Base-by-base conservation (phyloP, 805 yeast species). In the Starmera amethionina region DNA sequence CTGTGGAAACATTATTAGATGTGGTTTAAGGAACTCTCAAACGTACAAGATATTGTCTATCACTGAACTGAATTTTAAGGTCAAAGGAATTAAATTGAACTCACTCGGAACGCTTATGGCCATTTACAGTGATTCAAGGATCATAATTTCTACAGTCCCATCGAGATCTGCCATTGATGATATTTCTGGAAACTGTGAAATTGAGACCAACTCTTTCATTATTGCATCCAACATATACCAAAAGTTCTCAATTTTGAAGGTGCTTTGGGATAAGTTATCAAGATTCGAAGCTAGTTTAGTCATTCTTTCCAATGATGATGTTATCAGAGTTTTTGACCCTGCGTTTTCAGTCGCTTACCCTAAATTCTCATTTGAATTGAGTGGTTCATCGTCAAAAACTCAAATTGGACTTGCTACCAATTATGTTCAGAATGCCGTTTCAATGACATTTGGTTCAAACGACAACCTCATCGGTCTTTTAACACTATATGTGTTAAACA, bases 401-500 rank as follows among this genome's bases (percentile, higher is more conserved):
- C 41, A 42, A 32, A 39, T 46, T 30, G 50, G 61, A 10, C 19
- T 50, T n/a, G 46, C 52, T 8, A 34, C 44, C 1, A 49, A 52
- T 36, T 42, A 42, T 10, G 45, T 50, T 29, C 42, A 39, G 14
- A 44, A 46, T 32, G 55, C 57, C 5, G 46, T 49, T 3, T 45
- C 52, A 2, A 56, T 59, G 14, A 27, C 55, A 11, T 51, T 57
- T 37, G 58, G 59, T 0, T 44, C 52, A 4, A 30, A 42, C 15
- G 15, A 39, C 0, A 33, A 43, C 2, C 38, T 54, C 2, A 29
- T 48, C 5, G 80, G 79, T 11, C 65, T 68, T 3, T 49, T 81
- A 39, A 69, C 83, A 0, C 58, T 82, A 16, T 77, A 72, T 49
- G 52, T 79, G 8, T 49, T 77, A 39, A 70, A 70, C 9, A 52